These are phyloP conservation scores for Corymbia maculata DNA, from an alignment of 345 rosid genomes.

Conservation along the genomic window DNA sequence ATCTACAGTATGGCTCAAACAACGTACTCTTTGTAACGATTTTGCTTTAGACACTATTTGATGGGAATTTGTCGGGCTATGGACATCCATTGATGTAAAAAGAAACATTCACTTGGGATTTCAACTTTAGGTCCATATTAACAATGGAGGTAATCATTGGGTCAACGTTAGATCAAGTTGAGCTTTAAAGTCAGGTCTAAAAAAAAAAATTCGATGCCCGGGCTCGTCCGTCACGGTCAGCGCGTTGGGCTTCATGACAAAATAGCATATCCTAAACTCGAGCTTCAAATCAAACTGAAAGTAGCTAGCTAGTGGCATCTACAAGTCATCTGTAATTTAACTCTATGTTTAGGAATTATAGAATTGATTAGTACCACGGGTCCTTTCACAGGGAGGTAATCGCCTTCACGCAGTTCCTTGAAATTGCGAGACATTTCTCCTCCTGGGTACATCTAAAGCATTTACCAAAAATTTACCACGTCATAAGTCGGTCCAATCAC, in stretches of 20 bases:
- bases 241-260: not conserved
- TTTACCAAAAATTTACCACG: not conserved
- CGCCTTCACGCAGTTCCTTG: conserved; percentile 25
- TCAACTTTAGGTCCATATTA: no score
- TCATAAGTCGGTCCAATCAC: not conserved
- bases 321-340: not conserved
- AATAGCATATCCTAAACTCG: not conserved
- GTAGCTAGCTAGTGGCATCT: not conserved
- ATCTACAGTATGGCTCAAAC: no score
- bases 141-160: not conserved
- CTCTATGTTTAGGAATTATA: not conserved
- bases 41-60: no score
- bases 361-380: conserved; percentile 16
- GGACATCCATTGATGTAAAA: no score
- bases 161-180: not conserved
- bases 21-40: no score
- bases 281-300: not conserved
- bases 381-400: conserved; percentile 29
- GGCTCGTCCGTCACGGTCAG: not conserved
- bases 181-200: not conserved
- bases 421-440: conserved; percentile 44
- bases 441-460: conserved; percentile 30
- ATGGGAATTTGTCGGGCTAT: no score
- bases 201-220: not conserved
- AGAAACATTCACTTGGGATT: no score